Conservation (phyloP, 129 eudicot genomes). For the Centaurea solstitialis region DNA sequence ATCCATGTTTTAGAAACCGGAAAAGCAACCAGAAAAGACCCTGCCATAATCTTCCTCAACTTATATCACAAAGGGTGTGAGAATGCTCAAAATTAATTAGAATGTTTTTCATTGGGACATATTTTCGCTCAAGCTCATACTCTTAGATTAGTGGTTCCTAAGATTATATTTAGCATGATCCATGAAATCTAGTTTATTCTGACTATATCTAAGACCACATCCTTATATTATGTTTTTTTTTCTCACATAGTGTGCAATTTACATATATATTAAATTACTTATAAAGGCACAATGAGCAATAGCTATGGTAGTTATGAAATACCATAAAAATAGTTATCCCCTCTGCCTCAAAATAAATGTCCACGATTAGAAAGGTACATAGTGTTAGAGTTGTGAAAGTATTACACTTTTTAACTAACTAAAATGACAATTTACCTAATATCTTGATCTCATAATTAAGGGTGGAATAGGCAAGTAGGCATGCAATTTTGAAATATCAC, state of each 20-base stretch:
- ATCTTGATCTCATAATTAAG: too few species aligned
- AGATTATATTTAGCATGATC: not conserved
- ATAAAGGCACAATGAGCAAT: not conserved
- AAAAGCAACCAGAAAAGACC: not conserved
- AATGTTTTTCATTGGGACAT: not conserved
- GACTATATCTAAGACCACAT: not conserved
- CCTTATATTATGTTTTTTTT: not conserved
- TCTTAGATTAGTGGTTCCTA: not conserved
- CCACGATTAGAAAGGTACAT: too few species aligned
- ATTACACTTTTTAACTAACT: too few species aligned
- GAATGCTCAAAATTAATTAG: not conserved
- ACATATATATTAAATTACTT: not conserved
- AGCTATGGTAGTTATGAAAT: not conserved
- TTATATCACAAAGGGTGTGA: not conserved
- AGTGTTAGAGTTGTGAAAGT: too few species aligned
- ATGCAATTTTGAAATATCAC: too few species aligned
- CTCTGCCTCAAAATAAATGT: not conserved
- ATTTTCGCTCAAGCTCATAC: not conserved
- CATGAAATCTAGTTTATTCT: not conserved
- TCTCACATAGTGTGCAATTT: not conserved
- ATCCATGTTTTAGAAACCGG: not conserved
- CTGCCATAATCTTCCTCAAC: not conserved
- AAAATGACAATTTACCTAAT: not conserved
- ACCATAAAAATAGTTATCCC: not conserved
- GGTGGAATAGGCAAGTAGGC: too few species aligned